A percentile compares a stretch with the other conserved stretches of the same genome.
Conservation (phyloP, 1,284 basidiomycete species). For the Leccinum pachyderme region DNA sequence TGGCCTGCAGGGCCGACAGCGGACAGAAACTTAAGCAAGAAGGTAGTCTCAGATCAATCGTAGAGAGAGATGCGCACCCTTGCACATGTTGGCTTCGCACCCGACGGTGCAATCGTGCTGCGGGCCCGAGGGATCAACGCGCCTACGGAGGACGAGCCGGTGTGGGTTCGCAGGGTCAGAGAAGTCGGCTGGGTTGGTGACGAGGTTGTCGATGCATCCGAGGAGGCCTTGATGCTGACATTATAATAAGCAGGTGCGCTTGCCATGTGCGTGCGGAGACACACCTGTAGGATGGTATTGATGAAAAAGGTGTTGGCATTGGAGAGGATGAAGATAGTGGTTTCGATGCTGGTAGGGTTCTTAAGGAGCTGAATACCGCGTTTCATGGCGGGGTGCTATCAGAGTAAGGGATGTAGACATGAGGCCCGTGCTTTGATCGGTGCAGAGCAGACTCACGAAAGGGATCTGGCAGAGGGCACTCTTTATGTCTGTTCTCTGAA, state of each 20-base stretch:
- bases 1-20: conserved; percentile 52
- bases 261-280: conserved; percentile 7
- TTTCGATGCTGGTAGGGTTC: conserved; percentile 50
- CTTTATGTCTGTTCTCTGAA: conserved; percentile 75
- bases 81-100: conserved; percentile 98
- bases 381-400: conserved; percentile 93
- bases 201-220: conserved; percentile 78
- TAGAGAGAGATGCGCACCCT: conserved; percentile 52
- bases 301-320: conserved; percentile 96
- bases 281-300: conserved; percentile 79
- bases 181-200: conserved; percentile 94
- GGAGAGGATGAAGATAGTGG: conserved; percentile 88
- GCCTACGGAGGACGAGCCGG: conserved; percentile 74
- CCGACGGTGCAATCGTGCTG: conserved; percentile 89
- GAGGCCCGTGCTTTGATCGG: neutral
- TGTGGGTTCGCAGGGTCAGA: conserved; percentile 56
- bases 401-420: neutral
- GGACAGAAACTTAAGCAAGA: neutral
- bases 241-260: neutral
- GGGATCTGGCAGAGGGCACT: conserved; percentile 79
- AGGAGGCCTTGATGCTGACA: conserved; percentile 70
- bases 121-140: conserved; percentile 70
- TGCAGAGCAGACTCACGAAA: conserved; percentile 45
- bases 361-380: conserved; percentile 83
- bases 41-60: neutral